These are phyloP conservation scores for Heterobasidion irregulare DNA, from an alignment of 1,284 basidiomycete species.

Conservation along the genomic window DNA sequence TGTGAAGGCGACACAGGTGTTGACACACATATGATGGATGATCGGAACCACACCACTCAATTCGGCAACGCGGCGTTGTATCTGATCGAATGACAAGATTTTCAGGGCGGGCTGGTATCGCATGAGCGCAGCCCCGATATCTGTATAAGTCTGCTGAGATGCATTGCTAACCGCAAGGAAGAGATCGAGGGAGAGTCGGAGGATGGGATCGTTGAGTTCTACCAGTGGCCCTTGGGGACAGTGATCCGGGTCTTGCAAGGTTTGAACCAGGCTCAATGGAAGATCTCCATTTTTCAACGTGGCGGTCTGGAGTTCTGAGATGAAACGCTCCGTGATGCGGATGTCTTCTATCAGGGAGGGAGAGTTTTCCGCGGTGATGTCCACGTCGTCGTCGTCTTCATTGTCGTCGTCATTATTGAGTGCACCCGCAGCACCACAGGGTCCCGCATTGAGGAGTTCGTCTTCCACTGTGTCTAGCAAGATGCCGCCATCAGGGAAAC, in stretches of 20 bases:
- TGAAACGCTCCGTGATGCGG: not conserved
- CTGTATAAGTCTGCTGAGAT: constrained; percentile 19
- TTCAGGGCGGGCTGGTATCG: constrained; percentile 8
- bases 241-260: not conserved
- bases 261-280: not conserved
- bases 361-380: not conserved
- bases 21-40: constrained; percentile 24
- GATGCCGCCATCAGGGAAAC: too few relatives aligned
- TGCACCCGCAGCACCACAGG: too few relatives aligned
- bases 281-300: not conserved
- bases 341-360: not conserved
- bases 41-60: constrained; percentile 23
- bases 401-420: too few relatives aligned
- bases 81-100: constrained; percentile 14
- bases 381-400: not conserved
- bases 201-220: not conserved
- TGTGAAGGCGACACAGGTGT: constrained; percentile 25
- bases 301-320: not conserved
- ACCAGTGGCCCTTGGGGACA: not conserved
- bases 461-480: too few relatives aligned
- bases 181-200: constrained; percentile 8
- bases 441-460: too few relatives aligned
- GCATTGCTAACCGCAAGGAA: constrained; percentile 14
- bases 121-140: constrained; percentile 9
- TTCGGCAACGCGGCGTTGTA: constrained; percentile 13